phyloP scores from a whole-genome alignment of 2,329 filamentous ascomycete genomes.

The Cordyceps fumosorosea region DNA sequence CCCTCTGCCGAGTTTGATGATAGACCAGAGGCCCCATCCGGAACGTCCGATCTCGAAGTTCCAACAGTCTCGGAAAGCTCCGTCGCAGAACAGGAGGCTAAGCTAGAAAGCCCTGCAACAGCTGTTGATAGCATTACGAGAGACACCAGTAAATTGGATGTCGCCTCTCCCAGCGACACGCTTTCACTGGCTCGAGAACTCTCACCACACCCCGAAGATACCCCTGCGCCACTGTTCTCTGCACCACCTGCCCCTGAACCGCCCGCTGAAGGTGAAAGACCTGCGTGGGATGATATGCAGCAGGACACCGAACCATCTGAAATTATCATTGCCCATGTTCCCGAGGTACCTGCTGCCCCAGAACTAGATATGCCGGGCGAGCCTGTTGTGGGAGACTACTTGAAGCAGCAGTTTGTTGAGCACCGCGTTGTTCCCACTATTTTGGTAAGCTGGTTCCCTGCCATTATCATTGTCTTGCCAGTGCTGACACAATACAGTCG shows the following conservation, averaged over 20 bases:
- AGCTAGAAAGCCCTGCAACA: conserved; percentile 5
- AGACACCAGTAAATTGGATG: conserved; percentile 6
- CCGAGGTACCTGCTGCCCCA: conserved; percentile 10
- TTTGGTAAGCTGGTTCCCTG: conserved; percentile 55
- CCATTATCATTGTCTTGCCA: background rate
- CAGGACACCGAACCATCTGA: conserved; percentile 9
- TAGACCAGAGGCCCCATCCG: conserved; percentile 15
- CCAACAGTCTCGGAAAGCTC: conserved; percentile 11
- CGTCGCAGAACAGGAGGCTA: conserved; percentile 13
- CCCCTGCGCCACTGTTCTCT: conserved; percentile 55
- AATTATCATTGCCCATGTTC: conserved; percentile 8
- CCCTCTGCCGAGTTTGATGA: conserved; percentile 18
- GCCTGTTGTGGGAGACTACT: conserved; percentile 85
- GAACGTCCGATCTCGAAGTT: background rate
- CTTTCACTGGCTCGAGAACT: conserved; percentile 22
- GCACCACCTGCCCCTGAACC: conserved; percentile 24
- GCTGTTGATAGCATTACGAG: conserved; percentile 9
- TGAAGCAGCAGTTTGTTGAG: conserved; percentile 96
- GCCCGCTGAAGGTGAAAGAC: conserved; percentile 20
- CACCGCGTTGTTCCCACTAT: conserved; percentile 93
- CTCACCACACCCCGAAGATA: conserved; percentile 58
- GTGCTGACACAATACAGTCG: conserved; percentile 49
- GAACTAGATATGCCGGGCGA: conserved; percentile 25
- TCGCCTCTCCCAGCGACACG: background rate
- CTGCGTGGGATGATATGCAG: background rate